These are phyloP conservation scores for Helicostylum pulchrum DNA, from an alignment of 192 early-diverging fungal genomes.

Conservation along the genomic window DNA sequence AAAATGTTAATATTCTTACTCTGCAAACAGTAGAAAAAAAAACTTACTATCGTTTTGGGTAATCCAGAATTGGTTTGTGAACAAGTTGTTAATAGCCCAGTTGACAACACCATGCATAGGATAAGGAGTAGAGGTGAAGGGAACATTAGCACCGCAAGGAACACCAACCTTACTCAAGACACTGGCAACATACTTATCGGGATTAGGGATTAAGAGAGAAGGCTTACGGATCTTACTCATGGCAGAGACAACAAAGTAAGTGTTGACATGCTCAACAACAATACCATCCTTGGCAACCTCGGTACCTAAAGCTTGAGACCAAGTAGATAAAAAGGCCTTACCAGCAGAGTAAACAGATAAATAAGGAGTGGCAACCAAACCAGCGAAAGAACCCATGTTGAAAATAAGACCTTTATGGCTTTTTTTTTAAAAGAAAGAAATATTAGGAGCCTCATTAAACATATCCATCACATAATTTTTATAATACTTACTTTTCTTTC, in stretches of 20 bases:
- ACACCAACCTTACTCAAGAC: constrained; percentile 72
- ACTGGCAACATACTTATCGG: constrained; percentile 71
- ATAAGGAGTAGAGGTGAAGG: constrained; percentile 65
- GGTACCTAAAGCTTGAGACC: constrained; percentile 83
- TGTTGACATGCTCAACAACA: constrained; percentile 88
- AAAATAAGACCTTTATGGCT: constrained; percentile 81
- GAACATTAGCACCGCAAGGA: constrained; percentile 57
- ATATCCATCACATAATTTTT: background rate
- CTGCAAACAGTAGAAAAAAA: background rate
- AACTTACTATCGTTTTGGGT: constrained; percentile 47
- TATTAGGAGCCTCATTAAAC: no score
- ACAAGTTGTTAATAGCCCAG: constrained; percentile 65
- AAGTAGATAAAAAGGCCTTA: constrained; percentile 89
- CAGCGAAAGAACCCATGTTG: constrained; percentile 91
- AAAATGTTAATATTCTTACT: background rate
- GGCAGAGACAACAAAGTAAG: constrained; percentile 92
- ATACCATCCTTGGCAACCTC: constrained; percentile 72
- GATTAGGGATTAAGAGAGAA: constrained; percentile 75
- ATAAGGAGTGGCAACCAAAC: constrained; percentile 77
- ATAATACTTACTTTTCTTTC: constrained; percentile 50
- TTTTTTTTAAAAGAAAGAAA: background rate
- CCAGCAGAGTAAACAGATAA: constrained; percentile 90
- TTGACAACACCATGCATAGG: constrained; percentile 65
- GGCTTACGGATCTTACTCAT: constrained; percentile 92
- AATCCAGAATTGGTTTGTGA: constrained; percentile 56